These are phyloP conservation scores for Zychaea mexicana DNA, from an alignment of 371 early-diverging fungal genomes.

Conservation along the genomic window DNA sequence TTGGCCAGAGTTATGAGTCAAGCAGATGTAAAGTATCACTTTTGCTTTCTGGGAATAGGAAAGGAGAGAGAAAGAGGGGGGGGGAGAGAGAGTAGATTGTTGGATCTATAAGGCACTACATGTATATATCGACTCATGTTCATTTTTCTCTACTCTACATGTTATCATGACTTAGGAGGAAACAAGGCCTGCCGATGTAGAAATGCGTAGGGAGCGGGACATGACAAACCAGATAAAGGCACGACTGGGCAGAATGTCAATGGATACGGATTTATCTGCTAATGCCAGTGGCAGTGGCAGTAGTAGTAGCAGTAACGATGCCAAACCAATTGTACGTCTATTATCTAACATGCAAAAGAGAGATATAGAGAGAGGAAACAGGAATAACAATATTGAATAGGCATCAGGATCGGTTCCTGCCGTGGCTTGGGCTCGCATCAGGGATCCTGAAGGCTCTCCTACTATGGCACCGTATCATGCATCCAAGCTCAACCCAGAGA, in stretches of 20 bases:
- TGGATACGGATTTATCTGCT: slow-evolving; percentile 14
- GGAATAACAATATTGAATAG: not conserved
- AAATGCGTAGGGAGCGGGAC: slow-evolving; percentile 45
- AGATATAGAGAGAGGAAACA: not conserved
- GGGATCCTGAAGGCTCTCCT: slow-evolving; percentile 28
- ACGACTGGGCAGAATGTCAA: slow-evolving; percentile 13
- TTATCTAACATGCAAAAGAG: not conserved
- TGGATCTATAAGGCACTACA: no score
- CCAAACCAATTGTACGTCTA: not conserved
- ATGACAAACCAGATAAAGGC: slow-evolving; percentile 32
- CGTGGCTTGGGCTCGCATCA: slow-evolving; percentile 40
- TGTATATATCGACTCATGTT: not conserved
- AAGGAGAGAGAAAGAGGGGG: not conserved
- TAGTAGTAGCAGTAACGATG: not conserved
- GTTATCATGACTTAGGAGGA: slow-evolving; percentile 39
- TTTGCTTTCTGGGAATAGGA: not conserved
- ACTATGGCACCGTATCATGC: slow-evolving; percentile 37
- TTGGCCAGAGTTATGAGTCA: slow-evolving; percentile 41
- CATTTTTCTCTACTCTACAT: not conserved
- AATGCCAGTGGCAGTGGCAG: not conserved
- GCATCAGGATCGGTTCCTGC: slow-evolving; percentile 25
- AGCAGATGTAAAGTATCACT: slow-evolving; percentile 35
- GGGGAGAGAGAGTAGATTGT: no score
- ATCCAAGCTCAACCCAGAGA: slow-evolving; percentile 47
- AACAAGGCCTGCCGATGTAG: slow-evolving; percentile 40